These are phyloP conservation scores for Candida endomychidarum DNA, from an alignment of 805 yeast genomes.

Conservation along the genomic window DNA sequence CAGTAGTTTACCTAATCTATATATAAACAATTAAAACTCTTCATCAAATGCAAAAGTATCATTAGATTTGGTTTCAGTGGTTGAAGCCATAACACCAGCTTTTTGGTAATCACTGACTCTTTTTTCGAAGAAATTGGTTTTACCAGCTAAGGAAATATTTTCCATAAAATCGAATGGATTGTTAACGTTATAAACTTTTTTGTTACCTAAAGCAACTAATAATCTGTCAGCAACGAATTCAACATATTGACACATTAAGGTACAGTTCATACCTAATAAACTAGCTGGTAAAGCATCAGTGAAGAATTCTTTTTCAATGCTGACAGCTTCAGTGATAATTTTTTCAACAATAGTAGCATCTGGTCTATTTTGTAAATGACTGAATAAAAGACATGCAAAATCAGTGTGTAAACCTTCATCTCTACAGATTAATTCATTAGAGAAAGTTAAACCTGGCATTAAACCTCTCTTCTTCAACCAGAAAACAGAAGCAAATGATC, in stretches of 20 bases:
- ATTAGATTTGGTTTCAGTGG: conserved; percentile 47
- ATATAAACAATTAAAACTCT: conserved; percentile 60
- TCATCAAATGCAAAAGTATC: conserved; percentile 83
- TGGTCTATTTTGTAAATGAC: conserved; percentile 91
- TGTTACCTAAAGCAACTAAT: conserved; percentile 85
- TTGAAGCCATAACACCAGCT: conserved; percentile 94
- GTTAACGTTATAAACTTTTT: conserved; percentile 79
- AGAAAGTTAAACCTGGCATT: conserved; percentile 98
- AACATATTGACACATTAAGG: conserved; percentile 95
- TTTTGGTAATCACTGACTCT: conserved; percentile 98
- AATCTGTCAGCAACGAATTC: conserved; percentile 97
- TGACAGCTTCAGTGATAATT: conserved; percentile 93
- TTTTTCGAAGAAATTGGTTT: conserved; percentile 98
- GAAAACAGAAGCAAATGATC: conserved; percentile 96
- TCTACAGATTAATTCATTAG: conserved; percentile 95
- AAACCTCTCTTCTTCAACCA: conserved; percentile 99
- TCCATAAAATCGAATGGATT: conserved; percentile 99
- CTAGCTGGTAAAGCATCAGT: conserved; percentile 94
- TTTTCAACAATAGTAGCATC: conserved; percentile 71
- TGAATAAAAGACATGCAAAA: conserved; percentile 92
- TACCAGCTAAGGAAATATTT: conserved; percentile 96
- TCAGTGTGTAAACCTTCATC: conserved; percentile 99
- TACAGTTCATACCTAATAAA: conserved; percentile 91
- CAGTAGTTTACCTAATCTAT: conserved; percentile 1
- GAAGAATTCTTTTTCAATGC: conserved; percentile 90